These are phyloP conservation scores for Aureobasidium lini DNA, from an alignment of 2,329 filamentous ascomycete species.

Conservation along the genomic window DNA sequence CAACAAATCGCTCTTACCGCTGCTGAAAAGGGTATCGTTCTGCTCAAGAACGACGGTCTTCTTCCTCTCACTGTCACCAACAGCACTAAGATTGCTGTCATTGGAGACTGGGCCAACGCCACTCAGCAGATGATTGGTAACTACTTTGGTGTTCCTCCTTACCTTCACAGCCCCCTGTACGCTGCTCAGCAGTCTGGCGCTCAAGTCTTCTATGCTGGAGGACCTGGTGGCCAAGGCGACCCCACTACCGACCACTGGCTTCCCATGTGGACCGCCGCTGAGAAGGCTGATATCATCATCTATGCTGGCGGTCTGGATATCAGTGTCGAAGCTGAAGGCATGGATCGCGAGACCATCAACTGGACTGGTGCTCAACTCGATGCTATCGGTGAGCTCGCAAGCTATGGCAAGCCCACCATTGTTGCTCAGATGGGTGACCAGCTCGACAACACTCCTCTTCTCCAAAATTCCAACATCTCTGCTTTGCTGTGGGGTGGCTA, in stretches of 20 bases:
- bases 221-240: constrained; percentile 27
- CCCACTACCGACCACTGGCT: constrained; percentile 27
- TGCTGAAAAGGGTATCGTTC: constrained; percentile 37
- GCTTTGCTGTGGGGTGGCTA: constrained; percentile 53
- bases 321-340: constrained; percentile 44
- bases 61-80: constrained; percentile 37
- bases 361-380: constrained; percentile 48
- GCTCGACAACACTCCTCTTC: constrained; percentile 45
- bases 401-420: constrained; percentile 42
- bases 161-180: constrained; percentile 46
- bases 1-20: constrained; percentile 51
- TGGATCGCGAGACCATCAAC: constrained; percentile 43
- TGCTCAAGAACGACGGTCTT: constrained; percentile 47
- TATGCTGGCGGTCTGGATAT: constrained; percentile 51
- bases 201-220: constrained; percentile 38
- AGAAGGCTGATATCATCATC: constrained; percentile 44
- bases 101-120: constrained; percentile 53
- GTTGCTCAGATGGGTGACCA: constrained; percentile 47
- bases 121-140: constrained; percentile 52
- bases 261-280: constrained; percentile 29
- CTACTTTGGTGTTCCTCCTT: constrained; percentile 51
- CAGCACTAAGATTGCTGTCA: constrained; percentile 42
- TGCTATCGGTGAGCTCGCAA: constrained; percentile 42
- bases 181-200: constrained; percentile 43
- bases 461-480: constrained; percentile 41